Conservation (phyloP, 768 basidiomycete genomes). For the Tulasnella sp. region DNA sequence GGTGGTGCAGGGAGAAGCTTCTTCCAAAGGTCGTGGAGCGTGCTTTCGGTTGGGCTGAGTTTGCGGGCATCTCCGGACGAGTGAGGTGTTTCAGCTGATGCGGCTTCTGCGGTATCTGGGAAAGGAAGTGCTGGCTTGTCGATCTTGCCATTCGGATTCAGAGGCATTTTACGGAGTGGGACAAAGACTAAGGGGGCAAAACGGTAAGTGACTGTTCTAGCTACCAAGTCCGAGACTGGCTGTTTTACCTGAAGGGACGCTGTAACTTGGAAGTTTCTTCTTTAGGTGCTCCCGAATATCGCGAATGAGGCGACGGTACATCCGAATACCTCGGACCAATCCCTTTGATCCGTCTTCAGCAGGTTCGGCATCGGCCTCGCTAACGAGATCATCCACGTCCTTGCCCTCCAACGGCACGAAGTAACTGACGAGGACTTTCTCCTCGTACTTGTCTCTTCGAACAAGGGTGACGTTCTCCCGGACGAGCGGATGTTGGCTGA, state of each 20-base stretch:
- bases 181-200: constrained; percentile 67
- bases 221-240: neutral
- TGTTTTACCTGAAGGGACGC: constrained; percentile 78
- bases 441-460: constrained; percentile 95
- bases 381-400: constrained; percentile 59
- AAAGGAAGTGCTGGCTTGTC: constrained; percentile 98
- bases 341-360: constrained; percentile 51
- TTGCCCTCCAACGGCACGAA: constrained; percentile 83
- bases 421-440: constrained; percentile 97
- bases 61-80: constrained; percentile 40
- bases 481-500: constrained; percentile 87
- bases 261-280: constrained; percentile 94
- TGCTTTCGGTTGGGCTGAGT: constrained; percentile 68
- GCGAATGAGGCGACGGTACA: constrained; percentile 84
- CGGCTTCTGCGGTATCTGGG: constrained; percentile 84
- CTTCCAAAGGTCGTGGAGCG: constrained; percentile 81
- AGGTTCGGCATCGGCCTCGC: constrained; percentile 47
- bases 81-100: constrained; percentile 40
- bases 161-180: constrained; percentile 89
- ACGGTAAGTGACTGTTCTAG: neutral
- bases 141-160: constrained; percentile 98
- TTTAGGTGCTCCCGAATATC: constrained; percentile 93
- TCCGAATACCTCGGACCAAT: constrained; percentile 69
- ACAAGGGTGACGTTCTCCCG: constrained; percentile 99
- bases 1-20: constrained; percentile 75